Conservation (phyloP, 805 yeast genomes). For the Candida krabiensis region DNA sequence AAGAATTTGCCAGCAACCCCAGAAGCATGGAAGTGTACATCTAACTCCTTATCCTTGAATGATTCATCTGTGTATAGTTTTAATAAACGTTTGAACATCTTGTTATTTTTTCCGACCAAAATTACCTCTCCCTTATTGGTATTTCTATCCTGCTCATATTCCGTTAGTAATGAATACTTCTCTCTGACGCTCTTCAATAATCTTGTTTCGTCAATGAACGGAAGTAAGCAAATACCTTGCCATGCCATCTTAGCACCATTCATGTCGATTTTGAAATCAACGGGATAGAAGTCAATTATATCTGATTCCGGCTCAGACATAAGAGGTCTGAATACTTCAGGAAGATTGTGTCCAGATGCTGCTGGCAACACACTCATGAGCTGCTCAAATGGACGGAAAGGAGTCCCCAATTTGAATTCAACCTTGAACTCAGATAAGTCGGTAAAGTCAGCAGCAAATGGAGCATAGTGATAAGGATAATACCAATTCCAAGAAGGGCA, state of each 20-base stretch:
- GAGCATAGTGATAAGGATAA: constrained; percentile 96
- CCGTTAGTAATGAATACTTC: constrained; percentile 63
- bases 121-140: constrained; percentile 69
- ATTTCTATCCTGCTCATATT: constrained; percentile 69
- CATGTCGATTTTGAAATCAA: constrained; percentile 86
- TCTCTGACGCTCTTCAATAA: constrained; percentile 63
- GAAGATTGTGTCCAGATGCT: constrained; percentile 84
- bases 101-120: constrained; percentile 64
- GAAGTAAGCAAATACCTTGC: constrained; percentile 90
- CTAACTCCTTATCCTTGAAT: constrained; percentile 25
- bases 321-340: constrained; percentile 74
- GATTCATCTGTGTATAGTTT: constrained; percentile 41
- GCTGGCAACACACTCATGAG: constrained; percentile 95
- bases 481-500: constrained; percentile 99
- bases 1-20: constrained; percentile 60
- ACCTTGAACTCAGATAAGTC: constrained; percentile 54
- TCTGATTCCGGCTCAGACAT: constrained; percentile 81
- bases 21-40: constrained; percentile 49
- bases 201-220: constrained; percentile 85
- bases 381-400: constrained; percentile 90
- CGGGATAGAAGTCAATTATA: constrained; percentile 89
- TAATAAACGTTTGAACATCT: constrained; percentile 41
- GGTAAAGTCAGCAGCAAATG: constrained; percentile 87
- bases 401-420: constrained; percentile 64
- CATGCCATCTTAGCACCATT: constrained; percentile 93